Conservation (phyloP, 2,329 filamentous ascomycete genomes). For the Aspergillus sp. region DNA sequence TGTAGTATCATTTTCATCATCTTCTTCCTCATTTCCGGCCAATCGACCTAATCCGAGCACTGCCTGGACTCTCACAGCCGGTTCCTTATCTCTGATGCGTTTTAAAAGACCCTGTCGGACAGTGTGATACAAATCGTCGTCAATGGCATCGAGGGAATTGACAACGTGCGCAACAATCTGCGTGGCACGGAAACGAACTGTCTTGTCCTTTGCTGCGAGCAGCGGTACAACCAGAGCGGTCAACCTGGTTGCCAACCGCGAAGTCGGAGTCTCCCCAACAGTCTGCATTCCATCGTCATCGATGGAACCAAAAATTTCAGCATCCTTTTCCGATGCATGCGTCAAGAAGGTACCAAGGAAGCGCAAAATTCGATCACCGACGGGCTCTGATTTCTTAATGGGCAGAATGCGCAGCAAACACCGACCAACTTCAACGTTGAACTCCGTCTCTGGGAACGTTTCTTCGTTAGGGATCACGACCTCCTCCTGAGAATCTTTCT, state of each 20-base stretch:
- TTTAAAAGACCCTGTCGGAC: slow-evolving; percentile 75
- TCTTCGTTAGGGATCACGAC: slow-evolving; percentile 44
- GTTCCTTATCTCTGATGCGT: slow-evolving; percentile 88
- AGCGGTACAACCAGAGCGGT: slow-evolving; percentile 70
- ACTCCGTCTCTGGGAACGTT: slow-evolving; percentile 77
- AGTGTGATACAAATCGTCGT: slow-evolving; percentile 83
- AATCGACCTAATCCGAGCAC: slow-evolving; percentile 84
- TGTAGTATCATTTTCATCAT: slow-evolving; percentile 64
- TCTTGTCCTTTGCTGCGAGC: slow-evolving; percentile 85
- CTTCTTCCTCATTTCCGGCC: slow-evolving; percentile 65
- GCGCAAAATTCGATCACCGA: slow-evolving; percentile 77
- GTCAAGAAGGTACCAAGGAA: slow-evolving; percentile 86
- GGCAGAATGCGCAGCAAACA: slow-evolving; percentile 78
- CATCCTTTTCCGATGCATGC: slow-evolving; percentile 63
- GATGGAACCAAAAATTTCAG: slow-evolving; percentile 58
- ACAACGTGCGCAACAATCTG: slow-evolving; percentile 88
- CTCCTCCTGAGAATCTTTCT: slow-evolving; percentile 48
- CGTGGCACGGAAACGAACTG: slow-evolving; percentile 81
- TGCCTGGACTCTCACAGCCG: slow-evolving; percentile 86
- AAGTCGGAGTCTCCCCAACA: slow-evolving; percentile 78
- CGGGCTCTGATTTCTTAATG: slow-evolving; percentile 86
- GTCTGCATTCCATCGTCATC: slow-evolving; percentile 65
- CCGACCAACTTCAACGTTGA: slow-evolving; percentile 79
- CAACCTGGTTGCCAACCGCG: slow-evolving; percentile 69
- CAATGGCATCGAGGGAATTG: slow-evolving; percentile 86